Evolutionary conservation across 208 protist species (phyloP), one percentile per base, ranked within the genome.

Genomic region (Leishmania guyanensis): DNA sequence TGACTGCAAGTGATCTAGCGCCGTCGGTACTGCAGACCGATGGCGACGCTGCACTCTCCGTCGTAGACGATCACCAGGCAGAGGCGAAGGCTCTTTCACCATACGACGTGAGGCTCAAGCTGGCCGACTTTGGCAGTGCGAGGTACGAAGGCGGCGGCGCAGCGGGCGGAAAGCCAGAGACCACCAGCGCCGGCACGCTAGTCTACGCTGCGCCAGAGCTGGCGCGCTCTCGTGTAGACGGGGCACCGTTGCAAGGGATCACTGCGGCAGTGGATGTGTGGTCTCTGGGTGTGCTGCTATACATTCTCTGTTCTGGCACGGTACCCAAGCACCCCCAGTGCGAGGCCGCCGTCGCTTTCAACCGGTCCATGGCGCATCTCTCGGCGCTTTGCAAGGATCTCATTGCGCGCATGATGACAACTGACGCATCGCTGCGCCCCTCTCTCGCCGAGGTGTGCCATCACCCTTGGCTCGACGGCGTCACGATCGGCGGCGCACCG

Each of bases 121-220:
- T 96, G 39, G 90, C 92, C 5, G 94, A 96, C 86, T 97, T 97
- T 70, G 93, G 94, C 56, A 79, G 93, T 20, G 88, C 93, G 29
- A 93, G 92, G 78, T 93, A 91, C 83, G 79, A 83, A 20, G 81
- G 88, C 9, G 82, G 87, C 33, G 39, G 70, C 46, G 36, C 16
- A 33, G 75, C 79, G 48, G 78, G 65, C 16, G 80, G 80, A 5
- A 76, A 75, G 3, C 75, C 56, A 50, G 77, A 80, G 17, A 84
- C 33, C 16, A 79, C 46, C 9, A 75, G 75, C 17, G 69, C 66
- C 26, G 91, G 90, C 56, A 96, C 92, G 0, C 82, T 90, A 5
- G 73, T 80, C n/a, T 96, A 95, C 84, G 82, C 90, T 8, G 94
- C 94, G 0, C 92, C 94, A 3, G 94, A 97, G 83, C 74, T 96